Evolutionary conservation across 805 yeast genomes (phyloP), one percentile per base, ranked within the genome.

Genomic region (Diddensiella santjacobensis): DNA sequence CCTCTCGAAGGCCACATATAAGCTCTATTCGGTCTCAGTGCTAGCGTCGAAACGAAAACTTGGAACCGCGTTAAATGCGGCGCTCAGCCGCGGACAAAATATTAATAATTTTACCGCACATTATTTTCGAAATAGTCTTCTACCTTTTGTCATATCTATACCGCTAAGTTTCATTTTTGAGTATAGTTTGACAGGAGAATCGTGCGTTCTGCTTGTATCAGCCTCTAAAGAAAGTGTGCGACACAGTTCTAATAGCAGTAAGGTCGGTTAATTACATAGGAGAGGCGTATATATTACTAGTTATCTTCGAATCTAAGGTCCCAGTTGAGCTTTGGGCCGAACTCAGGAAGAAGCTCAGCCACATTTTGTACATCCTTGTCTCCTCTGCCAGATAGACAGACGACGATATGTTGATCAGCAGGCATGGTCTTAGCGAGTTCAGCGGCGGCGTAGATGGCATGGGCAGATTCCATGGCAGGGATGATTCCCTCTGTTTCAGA

Each of bases 281-380:
- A n/a, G n/a, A 26, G 8, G 13, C 13, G 13, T 26, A 26, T 26
- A 26, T 26, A 13, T 26, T 26, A 26, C 6, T 19, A 31, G n/a
- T 47, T 36, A 38, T 51, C 47, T 50, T 58, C 65, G 44, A 93
- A 93, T 69, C 99, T 80, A 65, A 93, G 75, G 66, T 91, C 97
- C 99, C 99, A 93, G 61, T 84, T 93, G 62, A 93, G 91, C 68
- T 81, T 65, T 42, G 93, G 95, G 38, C 99, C 99, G 48, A 88
- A 73, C 55, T 71, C 78, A 41, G 99, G 99, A 64, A 93, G 76
- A 45, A 83, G 80, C 68, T 93, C 96, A 41, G 99, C 99, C 47
- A 93, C 97, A 66, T 90, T 87, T 71, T 89, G 96, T 35, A 93
- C 99, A 68, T 93, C 99, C 73, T 93, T 93, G 68, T 93, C 99